Evolutionary conservation across 257 asterid genomes (phyloP).

Genomic region (Scutellaria galericulata): DNA sequence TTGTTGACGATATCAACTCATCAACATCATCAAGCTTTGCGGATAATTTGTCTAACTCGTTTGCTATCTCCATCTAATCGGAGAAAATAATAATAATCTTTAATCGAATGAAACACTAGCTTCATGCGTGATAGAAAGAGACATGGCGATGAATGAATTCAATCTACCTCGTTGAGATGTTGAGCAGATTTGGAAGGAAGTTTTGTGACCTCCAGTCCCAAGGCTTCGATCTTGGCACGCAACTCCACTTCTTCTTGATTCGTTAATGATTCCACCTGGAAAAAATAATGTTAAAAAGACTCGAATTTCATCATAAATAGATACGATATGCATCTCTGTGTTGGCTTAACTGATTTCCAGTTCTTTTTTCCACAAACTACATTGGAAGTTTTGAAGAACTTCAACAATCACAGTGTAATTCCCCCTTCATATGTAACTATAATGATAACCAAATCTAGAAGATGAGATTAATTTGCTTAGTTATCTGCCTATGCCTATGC

Average conservation of each 20-base stretch:
- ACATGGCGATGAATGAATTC: not conserved
- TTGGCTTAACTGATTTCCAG: not conserved
- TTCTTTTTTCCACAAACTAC: too few relatives aligned
- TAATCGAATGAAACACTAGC: not conserved
- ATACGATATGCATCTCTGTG: not conserved
- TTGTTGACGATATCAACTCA: slow-evolving; percentile 78
- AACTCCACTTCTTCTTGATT: slow-evolving; percentile 96
- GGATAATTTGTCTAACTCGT: slow-evolving; percentile 81
- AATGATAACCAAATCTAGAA: not conserved
- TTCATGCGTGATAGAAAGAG: not conserved
- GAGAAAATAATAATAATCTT: not conserved
- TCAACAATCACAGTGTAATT: not conserved
- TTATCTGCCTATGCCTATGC: not conserved
- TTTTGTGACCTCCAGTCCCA: slow-evolving; percentile 81
- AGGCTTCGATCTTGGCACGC: slow-evolving; percentile 84
- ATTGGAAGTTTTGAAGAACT: not conserved
- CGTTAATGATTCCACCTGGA: slow-evolving; percentile 86
- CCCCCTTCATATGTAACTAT: not conserved
- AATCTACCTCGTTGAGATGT: slow-evolving; percentile 77
- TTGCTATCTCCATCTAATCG: slow-evolving; percentile 77
- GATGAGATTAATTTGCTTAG: not conserved
- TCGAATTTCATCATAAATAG: not conserved
- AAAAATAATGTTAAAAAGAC: not conserved
- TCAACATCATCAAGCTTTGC: slow-evolving; percentile 80
- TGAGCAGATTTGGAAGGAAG: slow-evolving; percentile 77